phyloP scores from a whole-genome alignment of 192 early-diverging fungal species.

The Coemansia sp. region DNA sequence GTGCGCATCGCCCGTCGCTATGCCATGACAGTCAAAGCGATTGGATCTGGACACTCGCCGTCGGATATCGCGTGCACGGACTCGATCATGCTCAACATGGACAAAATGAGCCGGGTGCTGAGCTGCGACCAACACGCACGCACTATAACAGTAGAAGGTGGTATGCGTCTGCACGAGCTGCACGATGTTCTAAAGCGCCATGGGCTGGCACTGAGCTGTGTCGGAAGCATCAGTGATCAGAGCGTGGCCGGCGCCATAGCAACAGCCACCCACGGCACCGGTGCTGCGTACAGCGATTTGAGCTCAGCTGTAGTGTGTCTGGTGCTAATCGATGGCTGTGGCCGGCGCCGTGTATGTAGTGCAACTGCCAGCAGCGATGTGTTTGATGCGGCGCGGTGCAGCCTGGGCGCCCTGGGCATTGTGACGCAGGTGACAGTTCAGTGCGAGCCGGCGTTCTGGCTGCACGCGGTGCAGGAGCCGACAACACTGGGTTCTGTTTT shows the following conservation, averaged over 20 bases:
- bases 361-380: conserved; percentile 49
- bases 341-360: conserved; percentile 57
- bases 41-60: conserved; percentile 74
- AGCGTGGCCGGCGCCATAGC: conserved; percentile 70
- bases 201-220: conserved; percentile 63
- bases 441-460: conserved; percentile 62
- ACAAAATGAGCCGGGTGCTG: conserved; percentile 61
- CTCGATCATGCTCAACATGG: conserved; percentile 68
- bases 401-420: conserved; percentile 68
- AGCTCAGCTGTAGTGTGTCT: conserved; percentile 59
- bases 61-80: conserved; percentile 70
- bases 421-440: conserved; percentile 67
- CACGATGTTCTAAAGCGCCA: conserved; percentile 59
- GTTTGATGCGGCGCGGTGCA: conserved; percentile 69
- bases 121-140: conserved; percentile 48
- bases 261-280: conserved; percentile 74
- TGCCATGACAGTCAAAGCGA: conserved; percentile 59
- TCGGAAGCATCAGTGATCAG: conserved; percentile 76
- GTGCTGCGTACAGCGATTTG: conserved; percentile 60
- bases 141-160: conserved; percentile 64
- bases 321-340: conserved; percentile 63
- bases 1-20: conserved; percentile 30
- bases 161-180: conserved; percentile 64
- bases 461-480: conserved; percentile 69
- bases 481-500: conserved; percentile 59